A percentile compares a stretch with the other conserved stretches of the same genome.
These are phyloP conservation scores for Calamus simplicifolius DNA, from an alignment of 176 grass and related monocot genomes.

Conservation along the genomic window DNA sequence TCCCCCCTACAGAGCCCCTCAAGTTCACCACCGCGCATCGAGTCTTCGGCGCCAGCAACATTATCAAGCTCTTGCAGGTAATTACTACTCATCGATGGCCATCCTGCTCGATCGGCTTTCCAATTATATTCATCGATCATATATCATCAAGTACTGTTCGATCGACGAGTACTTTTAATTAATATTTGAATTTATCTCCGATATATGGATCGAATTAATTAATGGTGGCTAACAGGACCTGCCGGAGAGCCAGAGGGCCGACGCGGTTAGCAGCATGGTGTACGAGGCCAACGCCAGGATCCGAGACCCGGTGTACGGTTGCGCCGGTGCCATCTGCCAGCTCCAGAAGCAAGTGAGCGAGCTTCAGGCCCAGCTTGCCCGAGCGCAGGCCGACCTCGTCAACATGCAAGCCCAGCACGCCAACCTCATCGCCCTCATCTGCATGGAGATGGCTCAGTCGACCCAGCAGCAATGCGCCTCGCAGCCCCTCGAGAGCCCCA, in stretches of 20 bases:
- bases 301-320: conserved; percentile 86
- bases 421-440: conserved; percentile 68
- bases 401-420: conserved; percentile 48
- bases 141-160: no score
- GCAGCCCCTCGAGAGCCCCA: no score
- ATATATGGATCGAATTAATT: no score
- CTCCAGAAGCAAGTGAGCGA: conserved; percentile 83
- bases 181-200: no score
- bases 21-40: conserved; percentile 98
- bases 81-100: no score
- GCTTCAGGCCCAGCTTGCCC: conserved; percentile 79
- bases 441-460: conserved; percentile 47
- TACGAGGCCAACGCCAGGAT: conserved; percentile 80
- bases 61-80: conserved; percentile 92
- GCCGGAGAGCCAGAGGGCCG: conserved; percentile 68
- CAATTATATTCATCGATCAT: no score
- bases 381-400: conserved; percentile 64
- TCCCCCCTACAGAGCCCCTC: conserved; percentile 70
- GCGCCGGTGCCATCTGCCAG: conserved; percentile 84
- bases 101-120: no score
- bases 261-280: conserved; percentile 97
- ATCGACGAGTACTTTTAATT: no score
- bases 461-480: neutral
- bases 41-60: conserved; percentile 95
- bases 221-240: conserved; percentile 44